phyloP scores from a whole-genome alignment of 768 basidiomycete species.

The Suillus discolor region DNA sequence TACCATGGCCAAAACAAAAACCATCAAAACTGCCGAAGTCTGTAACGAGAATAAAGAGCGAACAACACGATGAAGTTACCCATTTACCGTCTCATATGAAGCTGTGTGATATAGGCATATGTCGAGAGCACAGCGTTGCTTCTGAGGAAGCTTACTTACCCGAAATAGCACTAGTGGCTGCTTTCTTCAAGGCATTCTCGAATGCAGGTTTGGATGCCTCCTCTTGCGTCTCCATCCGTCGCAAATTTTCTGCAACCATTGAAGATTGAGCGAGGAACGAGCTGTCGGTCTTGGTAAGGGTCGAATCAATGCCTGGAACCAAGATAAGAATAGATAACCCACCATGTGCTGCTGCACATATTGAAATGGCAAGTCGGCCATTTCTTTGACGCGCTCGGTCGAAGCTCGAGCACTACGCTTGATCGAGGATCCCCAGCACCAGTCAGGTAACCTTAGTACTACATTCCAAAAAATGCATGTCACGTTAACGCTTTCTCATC shows the following conservation, averaged over 20 bases:
- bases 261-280: background rate
- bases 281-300: background rate
- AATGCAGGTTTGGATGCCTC: constrained; percentile 6
- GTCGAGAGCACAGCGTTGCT: background rate
- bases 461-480: background rate
- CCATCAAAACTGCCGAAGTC: constrained; percentile 15
- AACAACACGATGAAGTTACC: background rate
- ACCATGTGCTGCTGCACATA: constrained; percentile 14
- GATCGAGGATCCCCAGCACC: constrained; percentile 1
- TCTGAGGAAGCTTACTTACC: constrained; percentile 8
- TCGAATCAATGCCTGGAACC: background rate
- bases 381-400: background rate
- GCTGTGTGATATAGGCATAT: background rate
- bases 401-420: constrained; percentile 12
- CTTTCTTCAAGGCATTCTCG: constrained; percentile 13
- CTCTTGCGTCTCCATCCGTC: constrained; percentile 20
- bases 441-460: constrained; percentile 8
- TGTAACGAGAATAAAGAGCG: background rate
- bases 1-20: constrained; percentile 22
- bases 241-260: constrained; percentile 18
- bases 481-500: background rate
- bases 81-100: constrained; percentile 16
- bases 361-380: constrained; percentile 10
- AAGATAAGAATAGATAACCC: background rate
- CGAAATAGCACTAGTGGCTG: constrained; percentile 14